Base-by-base conservation (phyloP, 306 rosid species). In the Corylus avellana region DNA sequence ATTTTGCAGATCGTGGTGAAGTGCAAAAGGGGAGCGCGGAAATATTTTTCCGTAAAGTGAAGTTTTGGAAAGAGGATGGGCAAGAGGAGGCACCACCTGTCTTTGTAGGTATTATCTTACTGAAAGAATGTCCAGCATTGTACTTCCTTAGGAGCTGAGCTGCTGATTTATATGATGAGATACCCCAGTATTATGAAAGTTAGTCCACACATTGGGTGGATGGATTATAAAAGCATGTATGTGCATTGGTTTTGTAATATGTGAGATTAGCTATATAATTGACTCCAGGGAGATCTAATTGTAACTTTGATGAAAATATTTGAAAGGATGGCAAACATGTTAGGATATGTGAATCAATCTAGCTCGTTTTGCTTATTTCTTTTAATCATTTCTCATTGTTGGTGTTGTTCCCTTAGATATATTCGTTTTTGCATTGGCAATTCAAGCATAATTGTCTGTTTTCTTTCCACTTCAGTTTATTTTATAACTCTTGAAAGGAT, bases 31-130 rank as follows among this genome's bases (percentile, higher is more conserved):
- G 90, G 59, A 87, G 89, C 56, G 90, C 94, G 1, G 96, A 93
- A 89, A 85, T 93, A 89, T 91, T 89, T 86, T 93, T 93, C 80
- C 88, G 97, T 70, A 93, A 89, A 83, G 96, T 91, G 49, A 93
- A 91, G 80, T 93, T 93, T 78, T 93, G 97, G 97, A 91, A 86
- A 82, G 97, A 93, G 42, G 97, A 87, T 4, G 94, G 89, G 61
- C 82, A 89, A 83, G 89, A 87, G 83, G 97, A 93, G 78, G 96
- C 97, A 77, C 97, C 97, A 48, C 97, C 97, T 92, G 88, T 92
- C 94, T 92, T 92, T 92, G 96, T 92, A 89, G 94, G 97, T 92
- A 89, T 92, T 90, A 92, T 91, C 84, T 86, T 88, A 85, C 89
- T 72, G 81, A 87, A 42, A 86, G 80, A 78, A 78, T 72, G 82